Evolutionary conservation across 108 stramenopile species (phyloP).

Genomic region (Nannochloropsis salina): DNA sequence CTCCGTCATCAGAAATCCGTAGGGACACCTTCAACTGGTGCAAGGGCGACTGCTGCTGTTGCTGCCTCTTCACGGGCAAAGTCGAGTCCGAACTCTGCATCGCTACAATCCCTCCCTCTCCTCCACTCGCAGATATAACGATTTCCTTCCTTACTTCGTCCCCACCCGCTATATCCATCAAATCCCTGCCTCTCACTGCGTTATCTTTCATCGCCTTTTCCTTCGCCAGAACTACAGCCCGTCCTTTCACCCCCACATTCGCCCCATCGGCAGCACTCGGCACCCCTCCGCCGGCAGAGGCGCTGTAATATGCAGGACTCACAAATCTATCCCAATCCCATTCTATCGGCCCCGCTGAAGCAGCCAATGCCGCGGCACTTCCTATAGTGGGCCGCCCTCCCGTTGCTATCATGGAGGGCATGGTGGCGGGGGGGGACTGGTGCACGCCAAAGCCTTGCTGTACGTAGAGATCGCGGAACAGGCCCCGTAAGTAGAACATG

Average conservation of each 20-base stretch:
- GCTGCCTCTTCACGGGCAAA: neutral
- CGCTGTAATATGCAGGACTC: neutral
- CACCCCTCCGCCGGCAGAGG: neutral
- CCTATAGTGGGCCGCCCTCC: neutral
- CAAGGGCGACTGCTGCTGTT: constrained; percentile 2
- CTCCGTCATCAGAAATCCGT: neutral
- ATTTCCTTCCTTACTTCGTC: neutral
- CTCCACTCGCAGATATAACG: neutral
- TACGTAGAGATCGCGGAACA: neutral
- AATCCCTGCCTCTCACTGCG: neutral
- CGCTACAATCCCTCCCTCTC: neutral
- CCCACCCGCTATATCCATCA: neutral
- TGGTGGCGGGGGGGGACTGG: neutral
- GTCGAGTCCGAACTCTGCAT: constrained; percentile 3
- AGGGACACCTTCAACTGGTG: neutral
- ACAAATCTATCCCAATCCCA: constrained; percentile 44
- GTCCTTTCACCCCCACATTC: neutral
- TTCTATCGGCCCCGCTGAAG: constrained; percentile 21
- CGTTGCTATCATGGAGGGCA: neutral
- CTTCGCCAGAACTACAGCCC: neutral
- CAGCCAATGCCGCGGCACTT: neutral
- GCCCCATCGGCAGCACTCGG: neutral
- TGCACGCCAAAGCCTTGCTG: constrained; percentile 18
- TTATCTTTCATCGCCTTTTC: neutral
- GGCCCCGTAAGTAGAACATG: constrained; percentile 74